Evolutionary conservation across 148 eudicot species (phyloP).

Genomic region (Chenopodium berlandieri): DNA sequence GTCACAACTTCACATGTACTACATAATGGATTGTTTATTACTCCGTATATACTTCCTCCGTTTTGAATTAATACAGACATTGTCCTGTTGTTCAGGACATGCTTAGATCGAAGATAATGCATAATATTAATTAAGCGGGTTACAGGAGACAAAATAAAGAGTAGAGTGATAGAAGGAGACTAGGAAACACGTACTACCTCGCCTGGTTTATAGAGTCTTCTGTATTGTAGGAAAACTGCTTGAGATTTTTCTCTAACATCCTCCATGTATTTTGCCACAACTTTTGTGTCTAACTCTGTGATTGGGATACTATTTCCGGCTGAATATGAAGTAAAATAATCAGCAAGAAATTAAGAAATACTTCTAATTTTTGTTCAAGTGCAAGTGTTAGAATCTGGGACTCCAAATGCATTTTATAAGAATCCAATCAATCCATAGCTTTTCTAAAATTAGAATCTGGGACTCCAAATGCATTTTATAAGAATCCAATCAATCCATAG

Average conservation of each 20-base stretch:
- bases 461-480: too few relatives aligned
- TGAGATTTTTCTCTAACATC: conserved; percentile 47
- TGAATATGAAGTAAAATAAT: conserved; percentile 16
- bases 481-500: neutral
- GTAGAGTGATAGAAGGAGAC: neutral
- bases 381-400: too few relatives aligned
- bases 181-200: conserved; percentile 26
- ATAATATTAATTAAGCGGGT: too few relatives aligned
- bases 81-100: too few relatives aligned
- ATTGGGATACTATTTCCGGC: conserved; percentile 59
- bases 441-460: neutral
- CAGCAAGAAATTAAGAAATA: neutral
- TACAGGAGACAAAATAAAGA: neutral
- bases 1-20: too few relatives aligned
- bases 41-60: too few relatives aligned
- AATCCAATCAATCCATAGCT: neutral
- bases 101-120: too few relatives aligned
- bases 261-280: conserved; percentile 46
- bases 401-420: too few relatives aligned
- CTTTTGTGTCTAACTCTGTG: conserved; percentile 49
- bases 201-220: conserved; percentile 36
- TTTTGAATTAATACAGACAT: too few relatives aligned
- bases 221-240: conserved; percentile 50
- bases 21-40: too few relatives aligned
- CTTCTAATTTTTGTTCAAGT: too few relatives aligned